Conservation (phyloP, 768 basidiomycete genomes). For the Dioszegia hungarica region DNA sequence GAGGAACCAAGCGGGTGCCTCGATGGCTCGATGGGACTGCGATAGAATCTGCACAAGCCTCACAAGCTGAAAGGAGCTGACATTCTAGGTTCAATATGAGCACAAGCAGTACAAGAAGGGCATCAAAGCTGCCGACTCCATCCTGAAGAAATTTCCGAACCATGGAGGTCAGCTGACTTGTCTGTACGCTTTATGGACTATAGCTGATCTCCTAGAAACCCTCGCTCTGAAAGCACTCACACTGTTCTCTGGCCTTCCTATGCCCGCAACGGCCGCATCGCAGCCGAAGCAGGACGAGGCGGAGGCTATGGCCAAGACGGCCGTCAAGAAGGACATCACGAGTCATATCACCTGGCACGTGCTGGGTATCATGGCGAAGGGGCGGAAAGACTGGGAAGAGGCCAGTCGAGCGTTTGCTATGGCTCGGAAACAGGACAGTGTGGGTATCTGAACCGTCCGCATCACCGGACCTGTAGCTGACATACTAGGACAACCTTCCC, state of each 20-base stretch:
- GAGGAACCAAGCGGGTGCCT: too few species aligned
- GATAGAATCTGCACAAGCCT: too few species aligned
- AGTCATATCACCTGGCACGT: conserved; percentile 99
- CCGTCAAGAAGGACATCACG: conserved; percentile 47
- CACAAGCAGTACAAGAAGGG: conserved; percentile 81
- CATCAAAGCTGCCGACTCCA: conserved; percentile 82
- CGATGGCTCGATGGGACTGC: too few species aligned
- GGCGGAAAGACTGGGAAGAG: conserved; percentile 90
- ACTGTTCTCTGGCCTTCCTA: conserved; percentile 44
- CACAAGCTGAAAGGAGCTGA: background rate
- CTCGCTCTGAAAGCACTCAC: conserved; percentile 94
- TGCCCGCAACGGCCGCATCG: conserved; percentile 52
- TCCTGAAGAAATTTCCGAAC: conserved; percentile 90
- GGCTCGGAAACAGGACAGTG: conserved; percentile 83
- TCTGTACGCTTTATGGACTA: background rate
- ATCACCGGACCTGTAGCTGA: conserved; percentile 2
- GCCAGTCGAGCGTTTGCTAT: conserved; percentile 87
- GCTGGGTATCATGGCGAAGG: conserved; percentile 88
- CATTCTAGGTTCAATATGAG: conserved; percentile 65
- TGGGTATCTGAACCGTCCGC: conserved; percentile 50
- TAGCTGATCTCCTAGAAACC: conserved; percentile 62
- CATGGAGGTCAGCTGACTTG: conserved; percentile 72
- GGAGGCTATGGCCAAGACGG: conserved; percentile 40
- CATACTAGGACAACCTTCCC: conserved; percentile 78
- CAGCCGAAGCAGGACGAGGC: conserved; percentile 69